These are phyloP conservation scores for Podila clonocystis DNA, from an alignment of 192 early-diverging fungal genomes.

Conservation along the genomic window DNA sequence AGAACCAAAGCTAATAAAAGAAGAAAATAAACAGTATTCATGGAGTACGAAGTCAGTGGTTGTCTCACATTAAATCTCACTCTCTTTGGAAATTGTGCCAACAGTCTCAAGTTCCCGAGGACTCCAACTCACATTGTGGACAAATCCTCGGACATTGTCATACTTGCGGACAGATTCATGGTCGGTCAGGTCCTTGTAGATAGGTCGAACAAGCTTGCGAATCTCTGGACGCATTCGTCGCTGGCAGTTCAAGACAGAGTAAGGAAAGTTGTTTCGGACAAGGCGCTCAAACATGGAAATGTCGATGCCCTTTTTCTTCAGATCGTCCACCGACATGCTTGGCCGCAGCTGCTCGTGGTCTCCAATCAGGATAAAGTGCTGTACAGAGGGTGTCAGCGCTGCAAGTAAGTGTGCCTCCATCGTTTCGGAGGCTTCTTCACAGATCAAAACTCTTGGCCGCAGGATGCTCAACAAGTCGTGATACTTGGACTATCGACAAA, in stretches of 20 bases:
- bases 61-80: background rate
- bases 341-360: constrained; percentile 70
- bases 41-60: background rate
- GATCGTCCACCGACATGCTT: constrained; percentile 56
- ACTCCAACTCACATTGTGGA: constrained; percentile 44
- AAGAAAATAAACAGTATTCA: background rate
- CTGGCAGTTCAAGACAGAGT: constrained; percentile 54
- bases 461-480: constrained; percentile 59
- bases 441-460: constrained; percentile 60
- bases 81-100: background rate
- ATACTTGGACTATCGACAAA: constrained; percentile 58
- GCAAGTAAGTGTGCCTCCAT: constrained; percentile 64
- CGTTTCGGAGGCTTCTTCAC: constrained; percentile 68
- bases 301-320: constrained; percentile 52
- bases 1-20: constrained; percentile 47
- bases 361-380: constrained; percentile 68
- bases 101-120: background rate
- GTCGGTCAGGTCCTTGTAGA: constrained; percentile 60
- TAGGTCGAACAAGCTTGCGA: constrained; percentile 56
- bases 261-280: constrained; percentile 53
- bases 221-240: constrained; percentile 70
- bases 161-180: constrained; percentile 45
- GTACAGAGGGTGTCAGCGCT: constrained; percentile 54
- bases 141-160: constrained; percentile 57
- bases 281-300: constrained; percentile 67